Evolutionary conservation across 140 eudicot species (phyloP).

Genomic region (Senecio squalidus): DNA sequence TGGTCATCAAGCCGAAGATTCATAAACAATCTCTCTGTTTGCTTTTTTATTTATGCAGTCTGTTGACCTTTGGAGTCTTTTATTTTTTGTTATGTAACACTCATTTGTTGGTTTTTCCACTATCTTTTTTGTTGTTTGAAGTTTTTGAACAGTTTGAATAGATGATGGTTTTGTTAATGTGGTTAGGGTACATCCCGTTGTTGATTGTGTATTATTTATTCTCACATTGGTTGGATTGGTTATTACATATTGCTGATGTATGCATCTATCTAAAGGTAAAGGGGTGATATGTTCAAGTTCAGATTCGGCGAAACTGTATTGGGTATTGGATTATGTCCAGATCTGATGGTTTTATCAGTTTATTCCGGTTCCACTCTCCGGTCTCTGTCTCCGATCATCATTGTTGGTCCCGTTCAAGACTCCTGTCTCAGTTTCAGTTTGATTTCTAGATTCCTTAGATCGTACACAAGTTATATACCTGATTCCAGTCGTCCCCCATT

Average conservation of each 20-base stretch:
- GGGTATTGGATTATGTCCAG: too few species aligned
- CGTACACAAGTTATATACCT: too few species aligned
- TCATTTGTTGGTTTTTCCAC: conserved; percentile 8
- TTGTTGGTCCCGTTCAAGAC: too few species aligned
- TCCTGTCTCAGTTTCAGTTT: too few species aligned
- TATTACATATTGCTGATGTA: conserved; percentile 5
- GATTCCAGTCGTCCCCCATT: too few species aligned
- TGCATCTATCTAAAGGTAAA: neutral
- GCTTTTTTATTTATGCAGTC: conserved; percentile 23
- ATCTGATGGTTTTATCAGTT: too few species aligned
- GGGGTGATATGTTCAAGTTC: neutral
- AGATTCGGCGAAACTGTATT: too few species aligned
- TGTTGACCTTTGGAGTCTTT: conserved; percentile 12
- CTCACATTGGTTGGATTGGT: conserved; percentile 13
- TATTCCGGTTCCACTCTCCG: too few species aligned
- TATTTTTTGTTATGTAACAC: conserved; percentile 4
- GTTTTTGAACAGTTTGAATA: conserved; percentile 5
- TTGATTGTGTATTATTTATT: conserved; percentile 11
- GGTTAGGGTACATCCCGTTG: neutral
- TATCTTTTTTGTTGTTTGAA: conserved; percentile 16
- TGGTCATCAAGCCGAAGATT: conserved; percentile 51
- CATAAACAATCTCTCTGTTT: conserved; percentile 2
- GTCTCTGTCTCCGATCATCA: too few species aligned
- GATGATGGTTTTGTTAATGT: neutral
- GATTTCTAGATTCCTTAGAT: too few species aligned